A percentile compares a stretch with the other conserved stretches of the same genome.
Evolutionary conservation across 352 stramenopile genomes (phyloP).

Genomic region (Phytophthora tentaculata): DNA sequence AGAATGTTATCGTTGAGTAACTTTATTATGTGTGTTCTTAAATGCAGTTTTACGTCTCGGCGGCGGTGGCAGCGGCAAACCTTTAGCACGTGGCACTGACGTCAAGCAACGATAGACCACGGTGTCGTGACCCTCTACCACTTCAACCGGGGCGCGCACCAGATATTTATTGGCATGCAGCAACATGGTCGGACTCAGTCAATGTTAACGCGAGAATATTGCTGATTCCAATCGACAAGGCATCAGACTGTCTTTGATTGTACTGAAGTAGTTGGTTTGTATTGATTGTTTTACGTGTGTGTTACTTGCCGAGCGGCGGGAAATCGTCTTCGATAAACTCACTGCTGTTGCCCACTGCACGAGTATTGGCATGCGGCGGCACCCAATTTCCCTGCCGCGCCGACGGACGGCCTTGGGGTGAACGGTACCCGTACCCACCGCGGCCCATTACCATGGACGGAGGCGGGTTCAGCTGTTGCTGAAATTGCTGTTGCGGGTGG

Average conservation of each 20-base stretch:
- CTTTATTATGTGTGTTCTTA: background rate
- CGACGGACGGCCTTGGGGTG: constrained; percentile 37
- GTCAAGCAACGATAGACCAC: constrained; percentile 43
- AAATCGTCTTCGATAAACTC: constrained; percentile 78
- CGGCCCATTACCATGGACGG: constrained; percentile 39
- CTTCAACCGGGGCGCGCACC: constrained; percentile 10
- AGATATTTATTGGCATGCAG: constrained; percentile 47
- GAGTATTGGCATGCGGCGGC: constrained; percentile 29
- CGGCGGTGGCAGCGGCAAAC: constrained; percentile 34
- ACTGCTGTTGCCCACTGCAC: constrained; percentile 32
- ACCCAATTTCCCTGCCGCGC: constrained; percentile 28
- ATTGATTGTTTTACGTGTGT: constrained; percentile 16
- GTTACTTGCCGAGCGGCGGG: constrained; percentile 69
- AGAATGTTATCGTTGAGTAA: constrained; percentile 1
- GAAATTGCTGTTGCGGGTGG: constrained; percentile 40
- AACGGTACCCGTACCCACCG: constrained; percentile 37
- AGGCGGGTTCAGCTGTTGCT: constrained; percentile 44
- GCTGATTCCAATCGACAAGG: background rate
- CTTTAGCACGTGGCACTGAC: constrained; percentile 23
- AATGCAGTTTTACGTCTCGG: constrained; percentile 31
- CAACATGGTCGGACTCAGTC: constrained; percentile 11
- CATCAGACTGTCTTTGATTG: background rate
- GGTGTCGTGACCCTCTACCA: constrained; percentile 17
- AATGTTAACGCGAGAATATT: constrained; percentile 19
- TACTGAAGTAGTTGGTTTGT: constrained; percentile 23